Base-by-base conservation (phyloP, 2,329 filamentous ascomycete genomes). In the Paraphaeosphaeria minitans region DNA sequence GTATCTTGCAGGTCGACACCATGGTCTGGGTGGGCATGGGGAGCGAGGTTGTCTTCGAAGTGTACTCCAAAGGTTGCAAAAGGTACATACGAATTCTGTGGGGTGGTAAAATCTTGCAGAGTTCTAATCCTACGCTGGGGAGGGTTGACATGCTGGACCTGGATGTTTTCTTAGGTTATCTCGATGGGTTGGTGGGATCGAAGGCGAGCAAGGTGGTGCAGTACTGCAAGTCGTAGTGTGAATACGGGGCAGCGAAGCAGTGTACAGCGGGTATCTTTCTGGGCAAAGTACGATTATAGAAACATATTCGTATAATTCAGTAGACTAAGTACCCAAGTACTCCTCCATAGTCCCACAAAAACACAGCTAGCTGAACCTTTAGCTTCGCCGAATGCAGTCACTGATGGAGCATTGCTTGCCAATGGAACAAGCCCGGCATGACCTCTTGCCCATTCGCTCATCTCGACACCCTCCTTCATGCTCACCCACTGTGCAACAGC, bases 21-120 rank as follows among this genome's bases (percentile, higher is more conserved):
- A 94, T 94, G 90, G 87, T 92, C 1, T 94, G 91, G 91, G 91
- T 91, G 0, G 91, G 91, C 0, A 93, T 94, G 90, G 91, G 91
- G 0, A 82, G 86, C 10, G 91, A 94, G 77, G 81, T 94, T 0
- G 85, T 93, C 0, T 92, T 93, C 71, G 91, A 94, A 78, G 71
- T 93, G 31, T 93, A 76, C 31, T 51, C 59, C n/a, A 64, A 64
- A 50, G 65, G 63, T 8, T 57, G 51, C 1, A 72, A 72, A 62
- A 63, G 58, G 21, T 90, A 83, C 63, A 73, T 92, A 1, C 82
- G 91, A 7, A 86, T 94, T 0, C 77, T 95, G 1, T 94, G 89
- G 80, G 83, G 88, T 41, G 91, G 91, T 0, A 79, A 84, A 72
- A 81, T 89, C 0, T 71, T 95, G 59, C 80, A 74, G 56, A 92